Conservation (phyloP, 257 asterid genomes). For the Linderniella brevidens region DNA sequence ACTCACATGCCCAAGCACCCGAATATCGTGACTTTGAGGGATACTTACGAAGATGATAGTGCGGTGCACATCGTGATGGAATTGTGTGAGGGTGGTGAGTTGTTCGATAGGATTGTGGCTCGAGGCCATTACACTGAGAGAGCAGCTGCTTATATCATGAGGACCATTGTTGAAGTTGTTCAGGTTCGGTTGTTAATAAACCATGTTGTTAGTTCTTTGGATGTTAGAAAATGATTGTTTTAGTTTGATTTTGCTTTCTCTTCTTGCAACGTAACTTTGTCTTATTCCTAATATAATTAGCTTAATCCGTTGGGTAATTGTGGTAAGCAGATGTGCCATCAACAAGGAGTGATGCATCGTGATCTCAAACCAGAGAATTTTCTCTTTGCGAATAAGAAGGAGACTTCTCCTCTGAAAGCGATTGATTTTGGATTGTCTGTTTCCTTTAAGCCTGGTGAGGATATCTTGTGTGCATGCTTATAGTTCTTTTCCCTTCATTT, state of each 20-base stretch:
- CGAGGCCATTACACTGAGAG: slow-evolving; percentile 67
- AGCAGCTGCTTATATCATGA: slow-evolving; percentile 50
- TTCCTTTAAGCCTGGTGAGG: slow-evolving; percentile 51
- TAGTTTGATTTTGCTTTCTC: slow-evolving; percentile 5
- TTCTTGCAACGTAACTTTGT: not conserved
- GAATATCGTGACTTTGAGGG: slow-evolving; percentile 42
- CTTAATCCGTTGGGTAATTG: slow-evolving; percentile 7
- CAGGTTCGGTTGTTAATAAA: slow-evolving; percentile 24
- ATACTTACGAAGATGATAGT: slow-evolving; percentile 43
- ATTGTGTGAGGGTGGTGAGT: slow-evolving; percentile 62
- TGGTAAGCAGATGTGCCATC: slow-evolving; percentile 43
- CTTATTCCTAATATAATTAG: not conserved
- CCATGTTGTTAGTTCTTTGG: not conserved
- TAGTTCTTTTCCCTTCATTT: slow-evolving; percentile 1
- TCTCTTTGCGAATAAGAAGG: slow-evolving; percentile 52
- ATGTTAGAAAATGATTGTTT: not conserved
- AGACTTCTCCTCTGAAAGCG: slow-evolving; percentile 43
- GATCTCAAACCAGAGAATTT: slow-evolving; percentile 71
- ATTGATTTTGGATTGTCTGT: slow-evolving; percentile 65
- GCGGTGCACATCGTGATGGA: slow-evolving; percentile 69
- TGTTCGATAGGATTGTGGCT: slow-evolving; percentile 61
- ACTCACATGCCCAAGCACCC: slow-evolving; percentile 58
- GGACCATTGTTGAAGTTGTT: slow-evolving; percentile 57
- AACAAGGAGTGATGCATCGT: slow-evolving; percentile 70
- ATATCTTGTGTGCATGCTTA: slow-evolving; percentile 1